Evolutionary conservation across 169 alveolate species (phyloP).

Genomic region (Plasmodium gaboni): DNA sequence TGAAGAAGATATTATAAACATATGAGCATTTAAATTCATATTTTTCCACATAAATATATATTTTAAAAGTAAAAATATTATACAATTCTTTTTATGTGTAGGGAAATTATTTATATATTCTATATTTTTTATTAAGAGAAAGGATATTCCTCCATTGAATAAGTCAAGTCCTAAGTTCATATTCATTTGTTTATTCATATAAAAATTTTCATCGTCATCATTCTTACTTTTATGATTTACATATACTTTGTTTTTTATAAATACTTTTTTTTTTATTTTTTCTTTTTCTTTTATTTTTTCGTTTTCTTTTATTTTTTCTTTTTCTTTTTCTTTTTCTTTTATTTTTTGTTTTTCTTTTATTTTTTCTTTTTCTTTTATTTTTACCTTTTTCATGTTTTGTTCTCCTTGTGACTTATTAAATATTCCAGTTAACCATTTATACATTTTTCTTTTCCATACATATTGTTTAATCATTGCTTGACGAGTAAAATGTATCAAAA

Average conservation of each 20-base stretch:
- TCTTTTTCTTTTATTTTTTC: too few species aligned
- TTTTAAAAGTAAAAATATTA: constrained; percentile 37
- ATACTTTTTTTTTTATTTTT: not conserved
- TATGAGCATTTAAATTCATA: constrained; percentile 55
- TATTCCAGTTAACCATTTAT: not conserved
- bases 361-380: too few species aligned
- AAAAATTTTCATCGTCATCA: not conserved
- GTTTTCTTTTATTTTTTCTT: too few species aligned
- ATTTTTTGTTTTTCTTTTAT: too few species aligned
- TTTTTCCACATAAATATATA: constrained; percentile 60
- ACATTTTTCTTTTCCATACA: constrained; percentile 41
- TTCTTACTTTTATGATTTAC: not conserved
- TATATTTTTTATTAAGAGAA: constrained; percentile 44
- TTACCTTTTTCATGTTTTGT: not conserved
- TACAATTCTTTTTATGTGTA: constrained; percentile 25
- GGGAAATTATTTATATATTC: constrained; percentile 22
- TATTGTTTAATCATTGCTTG: constrained; percentile 41
- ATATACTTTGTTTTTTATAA: not conserved
- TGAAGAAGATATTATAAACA: constrained; percentile 11
- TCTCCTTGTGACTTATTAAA: not conserved
- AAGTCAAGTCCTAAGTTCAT: constrained; percentile 19
- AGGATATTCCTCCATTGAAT: constrained; percentile 55
- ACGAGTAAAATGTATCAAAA: constrained; percentile 19
- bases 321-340: too few species aligned
- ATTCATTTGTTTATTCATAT: not conserved